Conservation (phyloP, 2,329 filamentous ascomycete genomes). For the Dryadomyces quercivorus region DNA sequence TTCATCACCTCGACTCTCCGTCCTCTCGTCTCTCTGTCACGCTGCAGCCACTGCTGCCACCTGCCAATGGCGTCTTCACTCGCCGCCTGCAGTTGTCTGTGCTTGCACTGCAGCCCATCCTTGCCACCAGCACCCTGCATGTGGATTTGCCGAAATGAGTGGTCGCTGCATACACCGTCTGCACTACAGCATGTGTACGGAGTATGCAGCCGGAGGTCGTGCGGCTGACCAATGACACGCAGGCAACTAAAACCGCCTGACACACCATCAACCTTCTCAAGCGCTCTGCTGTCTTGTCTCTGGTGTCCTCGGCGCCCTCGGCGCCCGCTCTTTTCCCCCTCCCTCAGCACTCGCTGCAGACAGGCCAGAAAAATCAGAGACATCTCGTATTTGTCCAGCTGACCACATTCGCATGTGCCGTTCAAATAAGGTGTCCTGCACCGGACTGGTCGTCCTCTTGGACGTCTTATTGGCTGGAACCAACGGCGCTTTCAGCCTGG, state of each 20-base stretch:
- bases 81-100: too few relatives aligned
- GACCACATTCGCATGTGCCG: too few relatives aligned
- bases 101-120: background rate
- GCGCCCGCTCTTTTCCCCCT: background rate
- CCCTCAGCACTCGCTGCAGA: background rate
- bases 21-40: too few relatives aligned
- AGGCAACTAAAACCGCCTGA: conserved; percentile 12
- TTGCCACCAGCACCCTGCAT: conserved; percentile 6
- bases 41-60: too few relatives aligned
- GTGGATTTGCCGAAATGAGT: conserved; percentile 6
- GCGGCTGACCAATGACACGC: conserved; percentile 11
- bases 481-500: background rate
- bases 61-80: too few relatives aligned
- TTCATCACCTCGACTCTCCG: too few relatives aligned
- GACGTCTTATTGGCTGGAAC: too few relatives aligned
- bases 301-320: background rate
- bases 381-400: too few relatives aligned
- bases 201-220: conserved; percentile 8
- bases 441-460: too few relatives aligned
- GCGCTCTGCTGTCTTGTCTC: conserved; percentile 3
- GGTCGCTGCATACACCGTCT: conserved; percentile 8
- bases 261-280: conserved; percentile 6
- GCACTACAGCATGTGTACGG: conserved; percentile 7
- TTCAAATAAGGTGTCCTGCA: too few relatives aligned
- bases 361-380: too few relatives aligned